phyloP scores from a whole-genome alignment of 2,329 filamentous ascomycete genomes.

The Plectosphaerella sp. region DNA sequence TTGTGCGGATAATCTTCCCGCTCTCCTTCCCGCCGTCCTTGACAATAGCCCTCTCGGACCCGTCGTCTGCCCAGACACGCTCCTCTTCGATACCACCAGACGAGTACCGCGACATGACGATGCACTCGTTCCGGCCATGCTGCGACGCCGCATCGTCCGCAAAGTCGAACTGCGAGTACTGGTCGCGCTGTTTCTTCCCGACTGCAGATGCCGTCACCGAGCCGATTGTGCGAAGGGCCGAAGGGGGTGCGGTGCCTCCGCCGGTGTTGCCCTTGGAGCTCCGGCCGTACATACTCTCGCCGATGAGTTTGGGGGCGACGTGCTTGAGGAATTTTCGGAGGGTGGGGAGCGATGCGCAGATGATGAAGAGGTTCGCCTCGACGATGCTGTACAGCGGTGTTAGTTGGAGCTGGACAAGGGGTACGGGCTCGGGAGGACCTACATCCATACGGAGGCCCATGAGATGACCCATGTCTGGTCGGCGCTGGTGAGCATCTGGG shows the following conservation, averaged over 20 bases:
- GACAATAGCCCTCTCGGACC: slow-evolving; percentile 1
- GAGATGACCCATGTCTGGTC: slow-evolving; percentile 25
- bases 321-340: slow-evolving; percentile 28
- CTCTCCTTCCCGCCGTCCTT: not conserved
- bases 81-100: not conserved
- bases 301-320: slow-evolving; percentile 15
- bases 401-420: not conserved
- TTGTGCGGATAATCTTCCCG: slow-evolving; percentile 5
- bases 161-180: slow-evolving; percentile 1
- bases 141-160: not conserved
- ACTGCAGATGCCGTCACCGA: not conserved
- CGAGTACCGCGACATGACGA: not conserved
- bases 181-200: not conserved
- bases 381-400: slow-evolving; percentile 19
- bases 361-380: slow-evolving; percentile 29
- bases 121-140: not conserved
- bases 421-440: not conserved
- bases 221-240: slow-evolving; percentile 1
- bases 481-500: slow-evolving; percentile 15
- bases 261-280: not conserved
- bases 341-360: slow-evolving; percentile 31
- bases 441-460: slow-evolving; percentile 22
- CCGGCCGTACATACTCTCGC: slow-evolving; percentile 4
- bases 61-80: not conserved
- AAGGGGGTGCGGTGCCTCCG: not conserved